phyloP scores from a whole-genome alignment of 306 rosid genomes.

The Dryas octopetala region DNA sequence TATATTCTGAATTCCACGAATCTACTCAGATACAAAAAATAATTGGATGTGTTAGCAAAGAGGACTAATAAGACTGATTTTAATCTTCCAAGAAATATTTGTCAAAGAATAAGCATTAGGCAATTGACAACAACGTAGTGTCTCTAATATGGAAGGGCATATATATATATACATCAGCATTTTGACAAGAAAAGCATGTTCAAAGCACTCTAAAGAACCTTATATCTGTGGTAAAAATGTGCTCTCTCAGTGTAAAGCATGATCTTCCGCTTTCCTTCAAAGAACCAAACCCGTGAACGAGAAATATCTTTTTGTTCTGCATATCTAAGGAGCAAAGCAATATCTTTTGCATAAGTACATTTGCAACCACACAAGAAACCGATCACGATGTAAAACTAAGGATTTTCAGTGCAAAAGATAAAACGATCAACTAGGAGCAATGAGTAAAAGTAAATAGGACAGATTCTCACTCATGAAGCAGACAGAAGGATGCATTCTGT shows the following conservation, averaged over 20 bases:
- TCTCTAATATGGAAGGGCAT: not conserved
- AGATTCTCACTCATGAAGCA: slow-evolving; percentile 87
- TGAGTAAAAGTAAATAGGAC: slow-evolving; percentile 3
- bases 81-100: not conserved
- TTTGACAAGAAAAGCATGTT: not conserved
- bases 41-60: slow-evolving; percentile 11
- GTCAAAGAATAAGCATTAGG: not conserved
- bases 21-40: slow-evolving; percentile 45
- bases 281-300: slow-evolving; percentile 80
- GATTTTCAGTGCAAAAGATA: not conserved
- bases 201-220: slow-evolving; percentile 46
- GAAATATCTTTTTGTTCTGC: slow-evolving; percentile 79
- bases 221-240: slow-evolving; percentile 89
- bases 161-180: not conserved
- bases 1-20: slow-evolving; percentile 76
- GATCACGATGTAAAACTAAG: not conserved
- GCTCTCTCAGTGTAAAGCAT: slow-evolving; percentile 92
- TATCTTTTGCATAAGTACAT: slow-evolving; percentile 16
- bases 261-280: slow-evolving; percentile 68
- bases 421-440: slow-evolving; percentile 14
- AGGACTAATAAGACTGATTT: not conserved
- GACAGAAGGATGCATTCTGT: slow-evolving; percentile 81
- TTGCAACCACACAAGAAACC: slow-evolving; percentile 1
- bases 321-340: slow-evolving; percentile 53
- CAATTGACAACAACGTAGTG: not conserved